Evolutionary conservation across 345 rosid species (phyloP).

Genomic region (rapeseed (Brassica napus)): Da-Ae NC_063439.1:11021501-11022000

Average conservation of each 20-base stretch:
- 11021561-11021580: slow-evolving; percentile 57
- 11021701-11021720: slow-evolving; percentile 90
- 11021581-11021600: slow-evolving; percentile 58
- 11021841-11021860: slow-evolving; percentile 62
- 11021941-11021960: slow-evolving; percentile 59
- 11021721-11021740: slow-evolving; percentile 63
- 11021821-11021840: slow-evolving; percentile 60
- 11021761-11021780: slow-evolving; percentile 45
- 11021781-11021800: slow-evolving; percentile 51
- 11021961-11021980: slow-evolving; percentile 63
- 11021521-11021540: slow-evolving; percentile 89
- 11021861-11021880: slow-evolving; percentile 73
- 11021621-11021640: background rate
- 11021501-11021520: slow-evolving; percentile 81
- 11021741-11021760: slow-evolving; percentile 61
- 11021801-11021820: slow-evolving; percentile 54
- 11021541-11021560: slow-evolving; percentile 75
- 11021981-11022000: slow-evolving; percentile 80
- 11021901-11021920: slow-evolving; percentile 66
- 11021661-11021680: background rate
- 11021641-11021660: slow-evolving; percentile 7
- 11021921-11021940: slow-evolving; percentile 84
- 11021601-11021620: slow-evolving; percentile 78
- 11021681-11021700: slow-evolving; percentile 64
- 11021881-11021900: slow-evolving; percentile 67